Evolutionary conservation across 108 stramenopile species (phyloP).

Genomic region (Pelagomonas calceolata): DNA sequence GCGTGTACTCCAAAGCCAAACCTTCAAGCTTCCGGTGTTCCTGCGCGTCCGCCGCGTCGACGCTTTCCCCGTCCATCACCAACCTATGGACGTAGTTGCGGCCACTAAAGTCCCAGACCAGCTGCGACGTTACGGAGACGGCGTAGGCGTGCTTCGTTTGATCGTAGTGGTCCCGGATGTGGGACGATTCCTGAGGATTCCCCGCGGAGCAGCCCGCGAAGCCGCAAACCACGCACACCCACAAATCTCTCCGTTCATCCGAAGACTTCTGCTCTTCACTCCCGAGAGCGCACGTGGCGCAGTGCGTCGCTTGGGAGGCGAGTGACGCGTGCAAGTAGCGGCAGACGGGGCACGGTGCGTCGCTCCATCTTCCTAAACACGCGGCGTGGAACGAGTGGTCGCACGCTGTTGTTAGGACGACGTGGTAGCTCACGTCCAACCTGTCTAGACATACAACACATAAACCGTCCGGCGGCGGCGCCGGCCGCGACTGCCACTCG

Average conservation of each 20-base stretch:
- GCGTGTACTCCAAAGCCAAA: slow-evolving; percentile 30
- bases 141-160: slow-evolving; percentile 35
- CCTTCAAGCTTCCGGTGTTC: slow-evolving; percentile 37
- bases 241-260: slow-evolving; percentile 1
- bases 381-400: slow-evolving; percentile 34
- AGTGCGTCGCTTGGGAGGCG: neutral
- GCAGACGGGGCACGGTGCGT: slow-evolving; percentile 34
- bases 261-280: too few relatives aligned
- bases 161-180: slow-evolving; percentile 24
- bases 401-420: slow-evolving; percentile 28
- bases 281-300: neutral
- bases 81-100: slow-evolving; percentile 35
- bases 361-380: slow-evolving; percentile 22
- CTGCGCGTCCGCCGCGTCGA: slow-evolving; percentile 22
- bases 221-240: slow-evolving; percentile 38
- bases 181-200: slow-evolving; percentile 5
- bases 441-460: slow-evolving; percentile 29
- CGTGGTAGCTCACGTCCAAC: slow-evolving; percentile 1
- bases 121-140: slow-evolving; percentile 30
- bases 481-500: neutral
- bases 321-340: slow-evolving; percentile 18
- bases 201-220: slow-evolving; percentile 26
- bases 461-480: neutral
- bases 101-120: slow-evolving; percentile 8
- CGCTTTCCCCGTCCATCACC: slow-evolving; percentile 28